A percentile compares a stretch with the other conserved stretches of the same genome.
Evolutionary conservation across 2,329 filamentous ascomycete genomes (phyloP).

Genomic region (Beauveria medogensis): DNA sequence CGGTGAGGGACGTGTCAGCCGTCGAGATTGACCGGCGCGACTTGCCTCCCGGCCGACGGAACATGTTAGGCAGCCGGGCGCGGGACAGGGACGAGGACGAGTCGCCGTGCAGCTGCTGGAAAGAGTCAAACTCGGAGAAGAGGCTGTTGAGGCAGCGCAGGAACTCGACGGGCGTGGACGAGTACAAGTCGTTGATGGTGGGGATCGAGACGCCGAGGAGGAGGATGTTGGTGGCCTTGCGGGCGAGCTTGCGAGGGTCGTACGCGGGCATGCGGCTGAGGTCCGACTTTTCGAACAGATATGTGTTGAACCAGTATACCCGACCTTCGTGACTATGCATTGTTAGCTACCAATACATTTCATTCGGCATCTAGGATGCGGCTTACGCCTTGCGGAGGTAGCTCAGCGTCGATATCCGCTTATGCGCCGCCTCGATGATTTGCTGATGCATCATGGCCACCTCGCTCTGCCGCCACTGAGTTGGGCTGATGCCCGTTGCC

Average conservation of each 20-base stretch:
- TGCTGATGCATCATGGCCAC: conserved; percentile 46
- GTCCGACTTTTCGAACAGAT: conserved; percentile 80
- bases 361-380: conserved; percentile 15
- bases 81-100: conserved; percentile 65
- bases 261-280: conserved; percentile 78
- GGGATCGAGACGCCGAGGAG: conserved; percentile 88
- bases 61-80: conserved; percentile 76
- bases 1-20: conserved; percentile 28
- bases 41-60: conserved; percentile 58
- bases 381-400: conserved; percentile 85
- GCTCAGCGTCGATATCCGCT: conserved; percentile 88
- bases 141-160: conserved; percentile 79
- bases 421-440: conserved; percentile 78
- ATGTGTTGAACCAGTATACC: conserved; percentile 97
- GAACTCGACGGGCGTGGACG: conserved; percentile 72
- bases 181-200: conserved; percentile 79
- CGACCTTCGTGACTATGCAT: conserved; percentile 72
- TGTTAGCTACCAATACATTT: conserved; percentile 1
- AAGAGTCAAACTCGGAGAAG: conserved; percentile 85
- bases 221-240: conserved; percentile 88
- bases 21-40: conserved; percentile 45
- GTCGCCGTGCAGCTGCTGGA: conserved; percentile 77
- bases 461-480: conserved; percentile 36
- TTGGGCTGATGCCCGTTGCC: conserved; percentile 11
- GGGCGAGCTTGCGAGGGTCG: conserved; percentile 72